phyloP scores from a whole-genome alignment of 2,329 filamentous ascomycete genomes.

The Penicillium janthinellum region DNA sequence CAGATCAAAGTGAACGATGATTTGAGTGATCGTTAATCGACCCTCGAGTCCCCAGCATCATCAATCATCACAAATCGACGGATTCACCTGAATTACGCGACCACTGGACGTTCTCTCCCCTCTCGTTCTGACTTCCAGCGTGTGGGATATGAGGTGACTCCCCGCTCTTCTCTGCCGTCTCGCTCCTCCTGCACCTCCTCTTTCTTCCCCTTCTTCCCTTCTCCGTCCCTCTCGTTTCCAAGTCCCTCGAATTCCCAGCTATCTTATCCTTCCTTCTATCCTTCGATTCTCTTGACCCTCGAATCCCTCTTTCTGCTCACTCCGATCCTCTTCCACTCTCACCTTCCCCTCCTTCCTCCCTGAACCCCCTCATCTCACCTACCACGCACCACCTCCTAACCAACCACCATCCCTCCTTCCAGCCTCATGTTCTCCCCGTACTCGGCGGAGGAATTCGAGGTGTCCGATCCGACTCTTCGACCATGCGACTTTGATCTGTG shows the following conservation, averaged over 20 bases:
- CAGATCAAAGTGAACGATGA: background rate
- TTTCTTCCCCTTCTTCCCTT: slow-evolving; percentile 13
- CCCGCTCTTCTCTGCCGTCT: slow-evolving; percentile 22
- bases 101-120: background rate
- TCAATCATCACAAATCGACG: background rate
- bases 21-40: background rate
- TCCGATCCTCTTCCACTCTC: background rate
- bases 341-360: slow-evolving; percentile 7
- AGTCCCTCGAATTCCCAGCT: background rate
- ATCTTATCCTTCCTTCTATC: background rate
- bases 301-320: slow-evolving; percentile 13
- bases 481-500: slow-evolving; percentile 34
- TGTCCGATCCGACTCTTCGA: slow-evolving; percentile 31
- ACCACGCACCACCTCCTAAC: background rate
- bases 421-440: slow-evolving; percentile 34
- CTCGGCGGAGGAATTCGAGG: slow-evolving; percentile 33
- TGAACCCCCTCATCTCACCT: background rate
- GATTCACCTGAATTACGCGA: background rate
- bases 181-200: slow-evolving; percentile 23
- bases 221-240: slow-evolving; percentile 12
- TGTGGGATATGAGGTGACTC: slow-evolving; percentile 30
- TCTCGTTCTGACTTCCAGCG: background rate
- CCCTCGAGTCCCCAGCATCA: background rate
- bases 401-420: slow-evolving; percentile 7
- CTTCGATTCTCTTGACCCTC: slow-evolving; percentile 9